Evolutionary conservation across 768 basidiomycete species (phyloP).

Genomic region (Leccinum boreale): DNA sequence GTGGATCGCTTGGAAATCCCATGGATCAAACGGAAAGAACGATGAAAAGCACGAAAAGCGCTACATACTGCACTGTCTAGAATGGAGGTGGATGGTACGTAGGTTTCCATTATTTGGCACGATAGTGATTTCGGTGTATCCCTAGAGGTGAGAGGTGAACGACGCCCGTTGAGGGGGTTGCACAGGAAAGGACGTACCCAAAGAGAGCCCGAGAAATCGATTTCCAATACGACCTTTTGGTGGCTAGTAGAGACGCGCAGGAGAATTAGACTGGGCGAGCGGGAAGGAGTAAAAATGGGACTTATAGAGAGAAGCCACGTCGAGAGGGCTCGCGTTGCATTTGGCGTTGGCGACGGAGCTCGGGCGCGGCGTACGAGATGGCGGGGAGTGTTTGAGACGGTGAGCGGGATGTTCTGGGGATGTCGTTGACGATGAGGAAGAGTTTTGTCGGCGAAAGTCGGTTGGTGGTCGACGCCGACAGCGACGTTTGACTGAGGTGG

Average conservation of each 20-base stretch:
- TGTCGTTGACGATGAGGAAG: conserved; percentile 2
- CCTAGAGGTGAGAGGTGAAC: conserved; percentile 44
- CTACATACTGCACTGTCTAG: conserved; percentile 78
- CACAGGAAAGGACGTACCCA: conserved; percentile 54
- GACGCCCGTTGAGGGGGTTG: conserved; percentile 11
- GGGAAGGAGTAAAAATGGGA: conserved; percentile 35
- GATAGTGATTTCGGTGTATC: conserved; percentile 91
- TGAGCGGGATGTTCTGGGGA: not conserved
- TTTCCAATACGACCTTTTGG: conserved; percentile 93
- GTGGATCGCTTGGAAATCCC: conserved; percentile 53
- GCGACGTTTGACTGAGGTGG: conserved; percentile 19
- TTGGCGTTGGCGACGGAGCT: conserved; percentile 18
- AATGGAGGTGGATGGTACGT: conserved; percentile 83
- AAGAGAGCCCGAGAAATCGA: conserved; percentile 85
- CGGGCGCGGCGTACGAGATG: not conserved
- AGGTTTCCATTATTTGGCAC: conserved; percentile 77
- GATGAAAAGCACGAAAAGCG: conserved; percentile 3
- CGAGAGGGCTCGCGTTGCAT: conserved; percentile 77
- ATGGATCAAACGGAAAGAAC: conserved; percentile 24
- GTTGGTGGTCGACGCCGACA: conserved; percentile 19
- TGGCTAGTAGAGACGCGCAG: conserved; percentile 75
- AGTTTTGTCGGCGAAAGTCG: conserved; percentile 7
- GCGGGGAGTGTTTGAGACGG: not conserved
- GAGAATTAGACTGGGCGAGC: conserved; percentile 42
- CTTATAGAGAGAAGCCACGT: conserved; percentile 90